Percentiles rank a stretch among this genome's conserved stretches.
phyloP scores from a whole-genome alignment of 2,329 filamentous ascomycete genomes.

The Fusarium nisikadoi region DNA sequence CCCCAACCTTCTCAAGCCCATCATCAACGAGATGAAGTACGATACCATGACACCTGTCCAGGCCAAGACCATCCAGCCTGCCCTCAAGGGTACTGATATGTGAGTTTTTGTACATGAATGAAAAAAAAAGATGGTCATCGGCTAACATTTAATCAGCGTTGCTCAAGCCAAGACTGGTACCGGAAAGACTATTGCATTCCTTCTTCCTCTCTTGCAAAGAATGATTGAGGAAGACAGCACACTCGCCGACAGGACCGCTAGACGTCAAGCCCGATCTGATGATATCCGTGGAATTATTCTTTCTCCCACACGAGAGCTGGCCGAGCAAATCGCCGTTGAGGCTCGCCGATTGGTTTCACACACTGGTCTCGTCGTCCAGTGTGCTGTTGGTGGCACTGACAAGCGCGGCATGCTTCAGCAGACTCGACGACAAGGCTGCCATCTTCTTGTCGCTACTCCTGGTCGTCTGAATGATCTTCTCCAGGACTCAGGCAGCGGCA shows the following conservation, averaged over 20 bases:
- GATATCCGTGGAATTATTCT: slow-evolving; percentile 78
- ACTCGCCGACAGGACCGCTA: slow-evolving; percentile 61
- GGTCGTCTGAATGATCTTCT: slow-evolving; percentile 88
- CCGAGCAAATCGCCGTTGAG: slow-evolving; percentile 83
- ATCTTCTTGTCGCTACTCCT: slow-evolving; percentile 90
- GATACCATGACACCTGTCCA: slow-evolving; percentile 94
- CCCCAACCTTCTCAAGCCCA: slow-evolving; percentile 70
- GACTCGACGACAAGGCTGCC: slow-evolving; percentile 81
- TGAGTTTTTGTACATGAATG: slow-evolving; percentile 58
- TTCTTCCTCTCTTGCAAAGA: slow-evolving; percentile 85
- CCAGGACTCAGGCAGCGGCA: slow-evolving; percentile 68
- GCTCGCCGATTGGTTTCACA: slow-evolving; percentile 72
- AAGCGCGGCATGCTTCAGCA: slow-evolving; percentile 74
- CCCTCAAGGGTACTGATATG: slow-evolving; percentile 84
- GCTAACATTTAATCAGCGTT: slow-evolving; percentile 59
- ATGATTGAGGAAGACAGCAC: slow-evolving; percentile 73
- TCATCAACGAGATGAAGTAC: slow-evolving; percentile 79
- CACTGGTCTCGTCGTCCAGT: slow-evolving; percentile 75
- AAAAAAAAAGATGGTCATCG: neutral
- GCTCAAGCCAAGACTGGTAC: slow-evolving; percentile 98
- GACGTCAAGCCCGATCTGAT: slow-evolving; percentile 54
- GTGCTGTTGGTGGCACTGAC: slow-evolving; percentile 91
- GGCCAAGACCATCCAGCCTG: slow-evolving; percentile 81
- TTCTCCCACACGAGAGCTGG: slow-evolving; percentile 83
- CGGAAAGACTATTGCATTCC: slow-evolving; percentile 94